Conservation (phyloP, 2,329 filamentous ascomycete genomes). For the Calycina herbarum region DNA sequence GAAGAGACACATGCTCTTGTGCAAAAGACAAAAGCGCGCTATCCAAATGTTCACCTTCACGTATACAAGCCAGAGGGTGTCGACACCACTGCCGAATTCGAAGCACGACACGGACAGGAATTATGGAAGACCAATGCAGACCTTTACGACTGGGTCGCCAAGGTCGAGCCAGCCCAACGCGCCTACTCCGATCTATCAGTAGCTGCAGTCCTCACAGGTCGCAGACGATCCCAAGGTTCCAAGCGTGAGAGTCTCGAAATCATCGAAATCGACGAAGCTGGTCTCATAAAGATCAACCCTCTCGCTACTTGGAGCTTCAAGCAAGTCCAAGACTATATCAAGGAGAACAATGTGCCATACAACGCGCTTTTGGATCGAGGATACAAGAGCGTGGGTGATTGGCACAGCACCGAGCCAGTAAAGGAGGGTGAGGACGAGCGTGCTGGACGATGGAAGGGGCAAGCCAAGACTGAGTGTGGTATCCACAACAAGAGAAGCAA, state of each 20-base stretch:
- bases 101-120: slow-evolving; percentile 74
- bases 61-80: slow-evolving; percentile 83
- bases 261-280: slow-evolving; percentile 84
- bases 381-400: slow-evolving; percentile 99
- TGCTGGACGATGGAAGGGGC: slow-evolving; percentile 94
- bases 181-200: slow-evolving; percentile 87
- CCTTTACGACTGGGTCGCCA: slow-evolving; percentile 94
- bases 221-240: slow-evolving; percentile 87
- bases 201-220: slow-evolving; percentile 87
- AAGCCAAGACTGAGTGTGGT: slow-evolving; percentile 93
- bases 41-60: slow-evolving; percentile 79
- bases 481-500: slow-evolving; percentile 98
- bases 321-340: slow-evolving; percentile 86
- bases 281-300: slow-evolving; percentile 96
- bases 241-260: slow-evolving; percentile 88
- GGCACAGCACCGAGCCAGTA: slow-evolving; percentile 94
- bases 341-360: slow-evolving; percentile 85
- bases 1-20: slow-evolving; percentile 73
- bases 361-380: slow-evolving; percentile 86
- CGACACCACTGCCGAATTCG: slow-evolving; percentile 74
- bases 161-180: slow-evolving; percentile 93
- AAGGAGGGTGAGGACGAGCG: slow-evolving; percentile 92
- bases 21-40: slow-evolving; percentile 71
- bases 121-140: slow-evolving; percentile 86
- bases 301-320: slow-evolving; percentile 91